Conservation (phyloP, 2,329 filamentous ascomycete genomes). For the Aspergillus felis region DNA sequence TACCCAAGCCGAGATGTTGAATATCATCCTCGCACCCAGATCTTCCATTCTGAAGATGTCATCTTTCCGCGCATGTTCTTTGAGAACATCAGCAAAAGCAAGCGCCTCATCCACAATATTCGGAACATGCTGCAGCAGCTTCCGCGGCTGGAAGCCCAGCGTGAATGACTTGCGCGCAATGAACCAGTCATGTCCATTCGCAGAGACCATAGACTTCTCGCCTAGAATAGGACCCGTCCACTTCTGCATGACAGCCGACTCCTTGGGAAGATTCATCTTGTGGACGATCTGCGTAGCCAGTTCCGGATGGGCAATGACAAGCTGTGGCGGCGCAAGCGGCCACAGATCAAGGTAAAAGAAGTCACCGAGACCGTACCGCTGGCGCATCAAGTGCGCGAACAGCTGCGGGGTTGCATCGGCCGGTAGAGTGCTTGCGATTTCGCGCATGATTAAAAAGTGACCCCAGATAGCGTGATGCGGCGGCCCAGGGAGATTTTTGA, state of each 20-base stretch:
- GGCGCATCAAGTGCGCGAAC: slow-evolving; percentile 14
- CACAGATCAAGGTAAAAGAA: slow-evolving; percentile 36
- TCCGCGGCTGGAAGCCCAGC: slow-evolving; percentile 8
- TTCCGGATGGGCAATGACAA: slow-evolving; percentile 37
- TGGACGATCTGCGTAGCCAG: slow-evolving; percentile 40
- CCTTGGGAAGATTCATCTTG: slow-evolving; percentile 33
- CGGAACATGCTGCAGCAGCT: slow-evolving; percentile 8
- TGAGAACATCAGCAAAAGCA: slow-evolving; percentile 7
- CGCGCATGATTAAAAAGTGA: slow-evolving; percentile 16
- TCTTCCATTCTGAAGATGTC: slow-evolving; percentile 12
- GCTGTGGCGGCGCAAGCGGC: slow-evolving; percentile 34
- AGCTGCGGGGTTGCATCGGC: slow-evolving; percentile 14
- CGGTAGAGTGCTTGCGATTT: slow-evolving; percentile 14
- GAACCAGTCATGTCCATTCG: slow-evolving; percentile 41
- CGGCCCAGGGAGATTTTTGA: slow-evolving; percentile 16
- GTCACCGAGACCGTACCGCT: slow-evolving; percentile 14
- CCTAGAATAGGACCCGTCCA: slow-evolving; percentile 24
- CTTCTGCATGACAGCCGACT: slow-evolving; percentile 23
- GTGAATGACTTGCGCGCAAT: slow-evolving; percentile 10
- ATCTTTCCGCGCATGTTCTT: slow-evolving; percentile 3
- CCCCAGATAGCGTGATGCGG: slow-evolving; percentile 19
- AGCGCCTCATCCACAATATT: slow-evolving; percentile 11
- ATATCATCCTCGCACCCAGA: slow-evolving; percentile 10
- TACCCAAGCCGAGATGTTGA: slow-evolving; percentile 8
- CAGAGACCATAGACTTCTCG: slow-evolving; percentile 31